phyloP scores from a whole-genome alignment of 75 land plant genomes.

The Ceratopteris richardii region DNA sequence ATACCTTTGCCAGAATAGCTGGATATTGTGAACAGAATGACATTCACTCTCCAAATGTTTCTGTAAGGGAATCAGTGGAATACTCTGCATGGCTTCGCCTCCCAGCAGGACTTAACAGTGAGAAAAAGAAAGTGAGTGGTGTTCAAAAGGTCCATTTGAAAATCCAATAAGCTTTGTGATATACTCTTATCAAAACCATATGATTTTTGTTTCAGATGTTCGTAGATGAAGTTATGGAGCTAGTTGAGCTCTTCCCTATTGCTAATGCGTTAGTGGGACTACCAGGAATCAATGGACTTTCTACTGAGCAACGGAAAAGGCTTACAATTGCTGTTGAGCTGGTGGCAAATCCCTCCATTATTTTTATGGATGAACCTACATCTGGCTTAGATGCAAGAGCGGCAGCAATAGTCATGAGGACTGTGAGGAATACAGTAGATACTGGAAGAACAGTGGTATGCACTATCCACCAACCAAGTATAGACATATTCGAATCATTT shows the following conservation, averaged over 20 bases:
- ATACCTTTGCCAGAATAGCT: conserved; percentile 72
- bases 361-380: conserved; percentile 90
- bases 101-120: conserved; percentile 42
- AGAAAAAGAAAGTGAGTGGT: conserved; percentile 44
- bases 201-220: conserved; percentile 30
- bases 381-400: conserved; percentile 81
- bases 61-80: conserved; percentile 57
- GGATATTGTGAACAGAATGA: conserved; percentile 82
- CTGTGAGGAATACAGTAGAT: conserved; percentile 77
- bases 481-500: conserved; percentile 83
- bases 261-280: conserved; percentile 73
- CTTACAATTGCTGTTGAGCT: conserved; percentile 83
- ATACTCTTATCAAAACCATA: background rate
- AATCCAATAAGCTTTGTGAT: background rate
- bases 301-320: conserved; percentile 82
- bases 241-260: conserved; percentile 59
- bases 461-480: conserved; percentile 76
- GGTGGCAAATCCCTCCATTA: conserved; percentile 84
- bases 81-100: conserved; percentile 85
- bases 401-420: conserved; percentile 81
- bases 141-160: background rate
- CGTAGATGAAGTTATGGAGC: conserved; percentile 73
- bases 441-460: conserved; percentile 85
- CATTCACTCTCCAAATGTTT: conserved; percentile 76
- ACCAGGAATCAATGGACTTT: conserved; percentile 72